Base-by-base conservation (phyloP, 257 asterid genomes). In the Oldenlandia corymbosa region DNA sequence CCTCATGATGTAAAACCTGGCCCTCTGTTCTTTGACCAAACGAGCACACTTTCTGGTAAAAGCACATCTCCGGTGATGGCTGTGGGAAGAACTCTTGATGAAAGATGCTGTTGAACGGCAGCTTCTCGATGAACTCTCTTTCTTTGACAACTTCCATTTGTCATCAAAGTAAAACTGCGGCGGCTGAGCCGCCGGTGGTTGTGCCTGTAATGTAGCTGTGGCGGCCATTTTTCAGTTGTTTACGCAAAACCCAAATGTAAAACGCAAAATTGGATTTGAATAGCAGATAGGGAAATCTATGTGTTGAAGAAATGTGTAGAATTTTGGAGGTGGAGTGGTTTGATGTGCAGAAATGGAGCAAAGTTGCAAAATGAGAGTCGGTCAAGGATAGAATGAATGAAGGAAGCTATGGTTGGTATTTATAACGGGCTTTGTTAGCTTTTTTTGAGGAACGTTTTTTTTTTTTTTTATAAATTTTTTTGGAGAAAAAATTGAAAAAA, bases 1-100 rank as follows among this genome's bases (percentile, higher is more conserved):
- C 65, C 97, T 80, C 90, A 91, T 71, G 82, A 88, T 88, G 72
- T 91, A 91, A 32, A 87, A 91, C 66, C 88, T 81, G 43, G 96
- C 96, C 66, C 96, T 82, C 26, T 91, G 97, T 57, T 91, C 89
- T 58, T 91, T 91, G 4, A 91, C 96, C 3, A 91, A 75, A 21
- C 83, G 73, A 0, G 93, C 93, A 66, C 96, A 90, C 65, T 90
- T 87, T 68, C 96, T 77, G 7, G 93, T 79, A 76, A 85, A 85
- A 27, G 90, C 74, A 56, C 91, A 90, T 68, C 86, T 78, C 53
- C 81, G 68, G 49, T 74, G 75, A 39, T 51, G 57, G 57, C 18
- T 14, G 34, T 47, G 4, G 10, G 80, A 58, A 5, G 83, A 68
- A 0, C 75, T 66, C 32, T 73, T 79, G 10, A 68, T 74, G 21